These are phyloP conservation scores for Dioscorea dumetorum DNA, from an alignment of 106 monocot species.

Conservation along the genomic window DNA sequence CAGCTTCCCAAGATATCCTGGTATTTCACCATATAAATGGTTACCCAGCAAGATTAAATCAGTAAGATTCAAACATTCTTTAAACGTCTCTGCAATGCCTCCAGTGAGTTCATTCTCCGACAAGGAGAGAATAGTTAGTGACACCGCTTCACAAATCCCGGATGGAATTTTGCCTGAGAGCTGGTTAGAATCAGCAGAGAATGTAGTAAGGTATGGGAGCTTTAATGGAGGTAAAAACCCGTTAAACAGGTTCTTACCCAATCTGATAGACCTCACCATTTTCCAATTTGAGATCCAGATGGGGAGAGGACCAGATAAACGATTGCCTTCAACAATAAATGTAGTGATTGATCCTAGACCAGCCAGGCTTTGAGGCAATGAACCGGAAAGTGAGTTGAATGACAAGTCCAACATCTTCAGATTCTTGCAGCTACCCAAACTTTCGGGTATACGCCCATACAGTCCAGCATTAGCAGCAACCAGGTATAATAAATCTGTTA, in stretches of 20 bases:
- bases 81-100: slow-evolving; percentile 52
- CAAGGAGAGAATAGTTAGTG: slow-evolving; percentile 47
- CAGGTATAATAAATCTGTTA: slow-evolving; percentile 50
- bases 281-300: slow-evolving; percentile 74
- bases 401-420: slow-evolving; percentile 63
- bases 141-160: slow-evolving; percentile 50
- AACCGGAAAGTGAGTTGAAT: slow-evolving; percentile 76
- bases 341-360: slow-evolving; percentile 40
- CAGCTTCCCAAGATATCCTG: slow-evolving; percentile 13
- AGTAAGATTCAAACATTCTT: slow-evolving; percentile 34
- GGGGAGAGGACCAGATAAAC: slow-evolving; percentile 64
- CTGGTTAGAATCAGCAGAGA: slow-evolving; percentile 76
- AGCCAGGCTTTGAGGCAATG: slow-evolving; percentile 53
- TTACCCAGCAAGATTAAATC: slow-evolving; percentile 46
- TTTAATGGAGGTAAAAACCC: slow-evolving; percentile 57
- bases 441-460: slow-evolving; percentile 51
- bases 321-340: slow-evolving; percentile 74
- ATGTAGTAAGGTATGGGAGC: slow-evolving; percentile 38
- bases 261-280: slow-evolving; percentile 28
- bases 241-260: slow-evolving; percentile 62
- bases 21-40: slow-evolving; percentile 56
- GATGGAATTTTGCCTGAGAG: slow-evolving; percentile 73
- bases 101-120: slow-evolving; percentile 67
- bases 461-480: slow-evolving; percentile 66
- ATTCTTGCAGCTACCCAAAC: slow-evolving; percentile 54